Base-by-base conservation (phyloP, 2,329 filamentous ascomycete genomes). In the Ceratocystis papillata region DNA sequence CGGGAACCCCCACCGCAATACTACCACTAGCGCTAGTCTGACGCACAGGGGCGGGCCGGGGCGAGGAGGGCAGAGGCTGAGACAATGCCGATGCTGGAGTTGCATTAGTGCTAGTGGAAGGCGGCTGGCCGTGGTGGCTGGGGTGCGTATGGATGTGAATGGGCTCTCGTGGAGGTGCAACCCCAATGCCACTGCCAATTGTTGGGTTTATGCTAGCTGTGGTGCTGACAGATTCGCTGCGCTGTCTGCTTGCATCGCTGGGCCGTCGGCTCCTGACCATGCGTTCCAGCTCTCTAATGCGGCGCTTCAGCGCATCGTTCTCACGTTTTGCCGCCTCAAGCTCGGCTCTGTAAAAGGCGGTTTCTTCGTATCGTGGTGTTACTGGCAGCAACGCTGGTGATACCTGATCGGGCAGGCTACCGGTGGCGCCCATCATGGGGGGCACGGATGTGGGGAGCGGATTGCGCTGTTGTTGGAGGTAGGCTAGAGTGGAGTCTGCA, bases 361-460 rank as follows among this genome's bases (percentile, higher is more conserved):
- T 82, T 73, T 87, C 85, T 69, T 87, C 85, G 72, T 85, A 86
- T 12, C 84, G 79, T 10, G 78, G 73, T 0, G 83, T 86, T 1
- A 79, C 82, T 1, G 81, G 79, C 69, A 87, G 75, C 30, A 84
- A 73, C 2, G 79, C 78, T 0, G 82, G 82, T 10, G 81, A 83
- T 28, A 81, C 73, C 50, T 67, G 67, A 12, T 70, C 63, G 57
- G 50, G 68, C 15, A 53, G 60, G 67, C 59, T 69, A 33, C 64
- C 62, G 10, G 63, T 66, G 44, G 65, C 63, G 15, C 64, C 30
- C 44, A 37, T 63, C 30, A 67, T 66, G 28, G 72, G 70, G 22
- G 72, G 70, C 10, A 73, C 67, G 4, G 74, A 74, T 0, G 72
- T 70, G 0, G 75, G 70, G 0, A 73, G 71, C 10, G 77, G 74